phyloP scores from a whole-genome alignment of 2,329 filamentous ascomycete species.

The Calonectria crousiana region DNA sequence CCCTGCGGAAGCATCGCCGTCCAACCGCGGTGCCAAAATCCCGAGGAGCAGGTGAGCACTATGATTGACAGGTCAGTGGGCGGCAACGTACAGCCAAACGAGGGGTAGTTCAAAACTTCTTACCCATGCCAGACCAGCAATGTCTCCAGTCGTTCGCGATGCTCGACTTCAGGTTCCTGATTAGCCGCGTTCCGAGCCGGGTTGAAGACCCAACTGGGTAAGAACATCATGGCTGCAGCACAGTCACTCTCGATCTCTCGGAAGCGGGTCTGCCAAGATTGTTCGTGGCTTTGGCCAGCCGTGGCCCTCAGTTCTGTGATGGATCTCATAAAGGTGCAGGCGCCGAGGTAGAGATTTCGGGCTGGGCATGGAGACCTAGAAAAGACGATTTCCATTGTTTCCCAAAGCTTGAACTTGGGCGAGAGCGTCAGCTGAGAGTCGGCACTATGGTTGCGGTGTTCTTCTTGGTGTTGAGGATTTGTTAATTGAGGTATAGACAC shows the following conservation, averaged over 20 bases:
- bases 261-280: not conserved
- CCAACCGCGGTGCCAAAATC: not conserved
- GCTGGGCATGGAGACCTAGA: not conserved
- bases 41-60: not conserved
- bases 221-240: not conserved
- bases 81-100: rapidly evolving
- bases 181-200: not conserved
- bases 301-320: not conserved
- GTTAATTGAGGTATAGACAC: not conserved
- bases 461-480: not conserved
- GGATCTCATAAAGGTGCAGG: not conserved
- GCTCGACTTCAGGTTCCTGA: not conserved
- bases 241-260: not conserved
- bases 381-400: not conserved
- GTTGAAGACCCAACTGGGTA: not conserved
- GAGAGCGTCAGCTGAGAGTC: not conserved
- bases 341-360: not conserved
- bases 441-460: not conserved
- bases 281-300: not conserved
- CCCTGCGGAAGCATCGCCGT: no score
- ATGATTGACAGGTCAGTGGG: not conserved
- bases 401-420: not conserved
- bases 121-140: not conserved
- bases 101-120: not conserved
- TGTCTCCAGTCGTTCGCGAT: not conserved